Evolutionary conservation across 2,329 filamentous ascomycete species (phyloP), one percentile per base, ranked within the genome.

Genomic region (Ceratocystis harringtonii): DNA sequence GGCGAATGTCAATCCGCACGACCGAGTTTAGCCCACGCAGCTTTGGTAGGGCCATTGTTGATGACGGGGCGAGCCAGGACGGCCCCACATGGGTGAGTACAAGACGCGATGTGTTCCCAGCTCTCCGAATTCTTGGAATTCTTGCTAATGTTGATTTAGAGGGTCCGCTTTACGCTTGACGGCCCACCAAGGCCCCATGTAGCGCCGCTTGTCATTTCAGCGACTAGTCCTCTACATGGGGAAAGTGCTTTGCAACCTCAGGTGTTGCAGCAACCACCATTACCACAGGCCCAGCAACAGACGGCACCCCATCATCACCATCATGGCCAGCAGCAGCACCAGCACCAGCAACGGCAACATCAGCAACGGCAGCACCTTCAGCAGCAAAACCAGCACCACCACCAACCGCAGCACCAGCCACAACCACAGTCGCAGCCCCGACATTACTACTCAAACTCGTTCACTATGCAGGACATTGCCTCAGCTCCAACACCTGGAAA

Each of bases 401-500:
- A 36, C 32, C 32, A 36, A 10, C 32, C 44, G 17, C 44, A 48
- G 17, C 5, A n/a, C 44, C 44, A 19, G 12, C n/a, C 44, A 48
- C 44, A 48, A 5, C 30, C 32, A 10, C 32, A 36, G 8, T 12
- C 32, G 8, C 32, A 36, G 32, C 32, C 32, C 32, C 32, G 32
- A 3, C 55, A 32, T 32, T n/a, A 22, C 17, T 32, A 28, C 55
- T 60, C 55, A 28, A 17, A 30, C 55, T 32, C 30, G 2, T 60
- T 60, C 19, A 61, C 36, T 25, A 22, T n/a, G 4, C 12, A 17
- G 32, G 25, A 36, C 5, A 36, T 43, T 36, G 5, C 17, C 15
- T 25, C 19, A 22, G n/a, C 58, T 5, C 58, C 62, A 25, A 63
- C 62, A 7, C 62, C 62, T 10, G 62, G 25, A 8, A 63, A 50